A percentile compares a stretch with the other conserved stretches of the same genome.
Conservation (phyloP, 2,329 filamentous ascomycete genomes). For the Verticillium albo-atrum region DNA sequence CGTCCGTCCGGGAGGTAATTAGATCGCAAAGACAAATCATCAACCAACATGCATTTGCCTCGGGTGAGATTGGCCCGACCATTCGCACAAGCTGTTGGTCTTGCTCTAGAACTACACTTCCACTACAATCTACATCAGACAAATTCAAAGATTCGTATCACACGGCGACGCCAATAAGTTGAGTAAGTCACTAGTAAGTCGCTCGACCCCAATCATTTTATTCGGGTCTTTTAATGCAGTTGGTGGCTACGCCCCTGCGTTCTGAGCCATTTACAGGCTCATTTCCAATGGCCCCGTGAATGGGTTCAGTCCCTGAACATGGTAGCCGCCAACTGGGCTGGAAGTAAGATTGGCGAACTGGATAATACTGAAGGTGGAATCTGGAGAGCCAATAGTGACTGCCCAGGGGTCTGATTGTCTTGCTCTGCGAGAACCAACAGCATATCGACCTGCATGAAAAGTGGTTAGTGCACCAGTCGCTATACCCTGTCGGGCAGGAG, state of each 20-base stretch:
- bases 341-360: not conserved
- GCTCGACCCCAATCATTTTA: not conserved
- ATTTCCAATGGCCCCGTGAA: not conserved
- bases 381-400: no score
- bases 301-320: not conserved
- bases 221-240: not conserved
- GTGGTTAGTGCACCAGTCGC: not conserved
- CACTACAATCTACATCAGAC: not conserved
- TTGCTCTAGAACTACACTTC: not conserved
- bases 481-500: not conserved
- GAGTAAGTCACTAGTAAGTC: no score
- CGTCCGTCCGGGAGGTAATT: not conserved
- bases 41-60: not conserved
- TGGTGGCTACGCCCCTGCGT: not conserved
- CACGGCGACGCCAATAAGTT: not conserved
- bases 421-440: not conserved
- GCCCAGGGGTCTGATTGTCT: no score
- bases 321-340: not conserved
- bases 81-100: not conserved
- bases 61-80: not conserved
- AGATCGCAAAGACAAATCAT: not conserved
- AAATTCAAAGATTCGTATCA: not conserved
- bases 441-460: not conserved
- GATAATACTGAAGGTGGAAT: not conserved
- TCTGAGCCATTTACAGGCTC: not conserved